These are phyloP conservation scores for Kazachstania martiniae DNA, from an alignment of 805 yeast species.

Conservation along the genomic window DNA sequence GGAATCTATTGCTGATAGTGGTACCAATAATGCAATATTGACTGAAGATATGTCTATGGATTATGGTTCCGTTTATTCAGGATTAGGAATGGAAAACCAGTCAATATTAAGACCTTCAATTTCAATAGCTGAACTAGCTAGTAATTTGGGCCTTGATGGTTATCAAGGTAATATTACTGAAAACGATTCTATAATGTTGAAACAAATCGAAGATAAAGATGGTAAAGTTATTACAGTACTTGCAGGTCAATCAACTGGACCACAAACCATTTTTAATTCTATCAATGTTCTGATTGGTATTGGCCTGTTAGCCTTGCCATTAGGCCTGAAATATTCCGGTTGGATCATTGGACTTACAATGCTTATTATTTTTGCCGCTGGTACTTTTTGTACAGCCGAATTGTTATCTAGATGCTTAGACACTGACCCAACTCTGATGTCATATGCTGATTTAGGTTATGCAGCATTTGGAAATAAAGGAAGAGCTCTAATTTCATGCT, in stretches of 20 bases:
- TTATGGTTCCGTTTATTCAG: constrained; percentile 27
- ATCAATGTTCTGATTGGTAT: constrained; percentile 69
- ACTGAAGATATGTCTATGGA: constrained; percentile 27
- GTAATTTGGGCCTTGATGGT: constrained; percentile 30
- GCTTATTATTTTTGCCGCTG: constrained; percentile 46
- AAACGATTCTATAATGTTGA: constrained; percentile 42
- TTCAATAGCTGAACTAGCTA: constrained; percentile 35
- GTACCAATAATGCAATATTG: constrained; percentile 2
- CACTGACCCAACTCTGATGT: constrained; percentile 67
- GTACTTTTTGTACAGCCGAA: constrained; percentile 70
- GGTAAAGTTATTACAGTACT: constrained; percentile 63
- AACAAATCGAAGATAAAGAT: constrained; percentile 56
- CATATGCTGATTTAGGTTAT: constrained; percentile 82
- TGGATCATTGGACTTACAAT: constrained; percentile 57
- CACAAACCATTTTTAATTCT: constrained; percentile 70
- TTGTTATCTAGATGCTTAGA: constrained; percentile 66
- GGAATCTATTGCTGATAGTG: constrained; percentile 3
- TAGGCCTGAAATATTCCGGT: constrained; percentile 59
- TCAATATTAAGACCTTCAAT: constrained; percentile 29
- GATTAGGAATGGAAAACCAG: constrained; percentile 1
- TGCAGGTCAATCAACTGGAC: constrained; percentile 73
- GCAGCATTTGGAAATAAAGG: constrained; percentile 78
- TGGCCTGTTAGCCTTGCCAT: constrained; percentile 63
- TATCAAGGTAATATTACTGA: constrained; percentile 25
- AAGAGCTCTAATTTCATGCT: constrained; percentile 56